phyloP scores from a whole-genome alignment of 176 grass and related monocot species.

The Avena eriantha region DNA sequence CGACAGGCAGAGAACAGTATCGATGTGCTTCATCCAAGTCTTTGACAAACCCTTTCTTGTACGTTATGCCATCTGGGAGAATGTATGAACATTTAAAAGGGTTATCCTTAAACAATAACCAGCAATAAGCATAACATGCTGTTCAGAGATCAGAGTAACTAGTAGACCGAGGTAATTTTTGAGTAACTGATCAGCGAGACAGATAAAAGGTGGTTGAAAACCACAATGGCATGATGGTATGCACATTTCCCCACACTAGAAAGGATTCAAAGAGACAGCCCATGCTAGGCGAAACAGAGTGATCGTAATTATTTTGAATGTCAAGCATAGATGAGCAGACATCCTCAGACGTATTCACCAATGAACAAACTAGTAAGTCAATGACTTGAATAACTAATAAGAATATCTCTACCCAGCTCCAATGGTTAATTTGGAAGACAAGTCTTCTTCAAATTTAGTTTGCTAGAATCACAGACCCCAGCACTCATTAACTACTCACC shows the following conservation, averaged over 20 bases:
- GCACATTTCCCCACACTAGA: not conserved
- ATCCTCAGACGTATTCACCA: not conserved
- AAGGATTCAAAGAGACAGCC: not conserved
- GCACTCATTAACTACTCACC: not conserved
- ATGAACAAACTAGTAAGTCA: constrained; percentile 12
- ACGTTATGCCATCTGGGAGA: constrained; percentile 85
- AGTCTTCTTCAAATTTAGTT: constrained; percentile 14
- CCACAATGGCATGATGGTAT: not conserved
- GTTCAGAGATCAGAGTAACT: constrained; percentile 16
- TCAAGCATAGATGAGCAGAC: not conserved
- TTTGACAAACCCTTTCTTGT: constrained; percentile 90
- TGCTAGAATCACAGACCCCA: not conserved
- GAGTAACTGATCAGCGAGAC: not conserved
- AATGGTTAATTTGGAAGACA: not conserved
- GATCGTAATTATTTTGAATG: constrained; percentile 3
- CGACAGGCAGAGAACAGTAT: constrained; percentile 62
- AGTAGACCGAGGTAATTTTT: not conserved
- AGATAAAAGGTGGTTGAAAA: not conserved
- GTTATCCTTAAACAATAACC: constrained; percentile 72
- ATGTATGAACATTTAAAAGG: constrained; percentile 93
- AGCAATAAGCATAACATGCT: constrained; percentile 39
- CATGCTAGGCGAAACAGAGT: not conserved
- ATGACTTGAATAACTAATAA: not conserved
- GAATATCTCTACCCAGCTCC: not conserved
- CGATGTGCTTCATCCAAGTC: constrained; percentile 75